Evolutionary conservation across 176 grass and related monocot species (phyloP).

Genomic region (Triticum urartu): DNA sequence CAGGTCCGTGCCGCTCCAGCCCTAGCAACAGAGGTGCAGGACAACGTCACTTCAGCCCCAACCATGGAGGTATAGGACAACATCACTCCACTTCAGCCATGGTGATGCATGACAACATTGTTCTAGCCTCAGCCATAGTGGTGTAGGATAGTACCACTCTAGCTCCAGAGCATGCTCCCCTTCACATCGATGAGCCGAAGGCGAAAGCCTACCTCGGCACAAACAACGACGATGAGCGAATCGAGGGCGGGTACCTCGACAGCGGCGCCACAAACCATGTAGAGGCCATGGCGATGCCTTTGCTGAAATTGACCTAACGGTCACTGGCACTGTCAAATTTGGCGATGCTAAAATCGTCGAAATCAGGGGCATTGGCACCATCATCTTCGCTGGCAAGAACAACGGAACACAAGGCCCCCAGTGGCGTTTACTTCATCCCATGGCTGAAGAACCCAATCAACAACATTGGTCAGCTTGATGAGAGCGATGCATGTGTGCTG

Average conservation of each 20-base stretch:
- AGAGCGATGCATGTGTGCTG: background rate
- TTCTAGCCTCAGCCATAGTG: background rate
- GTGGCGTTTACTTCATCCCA: background rate
- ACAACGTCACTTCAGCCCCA: background rate
- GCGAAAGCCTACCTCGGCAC: background rate
- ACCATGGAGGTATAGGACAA: background rate
- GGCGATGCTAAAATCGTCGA: background rate
- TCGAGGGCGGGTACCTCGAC: background rate
- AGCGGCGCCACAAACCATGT: background rate
- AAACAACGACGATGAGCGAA: background rate
- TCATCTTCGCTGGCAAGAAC: background rate
- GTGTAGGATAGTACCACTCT: background rate
- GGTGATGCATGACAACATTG: background rate
- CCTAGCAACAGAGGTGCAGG: background rate
- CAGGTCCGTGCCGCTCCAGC: background rate
- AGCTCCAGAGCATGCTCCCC: background rate
- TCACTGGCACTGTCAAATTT: background rate
- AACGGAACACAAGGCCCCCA: background rate
- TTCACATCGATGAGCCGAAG: background rate
- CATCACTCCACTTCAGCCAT: background rate
- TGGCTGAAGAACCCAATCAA: background rate
- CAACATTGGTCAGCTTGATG: background rate
- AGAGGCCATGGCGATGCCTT: background rate
- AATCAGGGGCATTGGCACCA: background rate
- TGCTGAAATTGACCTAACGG: background rate